phyloP scores from a whole-genome alignment of 352 stramenopile species.

The Globisporangium splendens region DNA sequence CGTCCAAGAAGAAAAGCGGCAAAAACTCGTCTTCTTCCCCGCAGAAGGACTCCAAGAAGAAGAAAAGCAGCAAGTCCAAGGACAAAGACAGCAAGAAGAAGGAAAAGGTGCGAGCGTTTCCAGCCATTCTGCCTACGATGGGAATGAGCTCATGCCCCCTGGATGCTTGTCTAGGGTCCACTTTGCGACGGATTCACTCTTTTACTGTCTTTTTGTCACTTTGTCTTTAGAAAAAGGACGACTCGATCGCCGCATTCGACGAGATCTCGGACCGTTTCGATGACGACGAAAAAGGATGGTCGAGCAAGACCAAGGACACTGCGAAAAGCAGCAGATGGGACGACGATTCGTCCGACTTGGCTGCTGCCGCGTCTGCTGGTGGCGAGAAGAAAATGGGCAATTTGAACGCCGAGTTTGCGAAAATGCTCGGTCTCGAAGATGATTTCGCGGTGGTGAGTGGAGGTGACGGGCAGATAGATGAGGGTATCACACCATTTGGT shows the following conservation, averaged over 20 bases:
- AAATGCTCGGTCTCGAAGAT: slow-evolving; percentile 61
- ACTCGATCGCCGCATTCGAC: slow-evolving; percentile 14
- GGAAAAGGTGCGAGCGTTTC: no score
- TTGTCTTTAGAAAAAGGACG: slow-evolving; percentile 38
- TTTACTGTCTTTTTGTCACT: not conserved
- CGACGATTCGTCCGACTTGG: slow-evolving; percentile 21
- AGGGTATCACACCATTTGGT: slow-evolving; percentile 7
- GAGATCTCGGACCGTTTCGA: slow-evolving; percentile 21
- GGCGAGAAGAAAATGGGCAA: slow-evolving; percentile 31
- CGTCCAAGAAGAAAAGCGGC: slow-evolving; percentile 13
- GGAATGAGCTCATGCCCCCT: no score
- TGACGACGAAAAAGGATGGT: slow-evolving; percentile 19
- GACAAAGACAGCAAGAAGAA: slow-evolving; percentile 10
- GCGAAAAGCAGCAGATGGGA: slow-evolving; percentile 7
- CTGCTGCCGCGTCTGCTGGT: slow-evolving; percentile 1
- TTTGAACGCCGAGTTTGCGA: slow-evolving; percentile 61
- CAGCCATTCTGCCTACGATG: no score
- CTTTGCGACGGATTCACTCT: no score
- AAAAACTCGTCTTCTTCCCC: slow-evolving; percentile 19
- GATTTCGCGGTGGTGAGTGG: slow-evolving; percentile 12
- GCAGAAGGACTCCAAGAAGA: no score
- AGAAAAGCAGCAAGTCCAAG: slow-evolving; percentile 29
- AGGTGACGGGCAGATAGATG: no score
- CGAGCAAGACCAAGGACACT: slow-evolving; percentile 15
- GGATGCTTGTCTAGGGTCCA: no score